Conservation (phyloP, 345 rosid species). For the Eucalyptus guilfoylei region DNA sequence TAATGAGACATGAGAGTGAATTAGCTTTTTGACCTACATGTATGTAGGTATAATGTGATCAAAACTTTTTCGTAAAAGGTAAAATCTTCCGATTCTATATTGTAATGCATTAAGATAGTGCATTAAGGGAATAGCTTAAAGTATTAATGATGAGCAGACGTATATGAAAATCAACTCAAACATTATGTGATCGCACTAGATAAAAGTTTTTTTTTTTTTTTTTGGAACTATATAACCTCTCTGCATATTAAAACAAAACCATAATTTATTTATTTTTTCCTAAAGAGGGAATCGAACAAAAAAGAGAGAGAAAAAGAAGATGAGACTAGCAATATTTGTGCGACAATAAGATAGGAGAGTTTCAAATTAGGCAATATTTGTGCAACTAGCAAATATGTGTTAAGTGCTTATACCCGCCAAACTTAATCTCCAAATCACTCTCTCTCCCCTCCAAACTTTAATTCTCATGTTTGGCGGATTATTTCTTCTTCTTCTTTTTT, state of each 20-base stretch:
- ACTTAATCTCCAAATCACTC: background rate
- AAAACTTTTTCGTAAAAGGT: background rate
- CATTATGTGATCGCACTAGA: background rate
- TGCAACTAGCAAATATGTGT: background rate
- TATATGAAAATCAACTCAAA: background rate
- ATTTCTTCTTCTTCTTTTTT: no score
- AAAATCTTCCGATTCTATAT: background rate
- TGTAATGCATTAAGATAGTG: background rate
- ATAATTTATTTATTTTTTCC: background rate
- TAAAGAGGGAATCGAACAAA: background rate
- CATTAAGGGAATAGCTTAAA: background rate
- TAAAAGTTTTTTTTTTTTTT: background rate
- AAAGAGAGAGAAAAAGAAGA: background rate
- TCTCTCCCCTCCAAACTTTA: background rate
- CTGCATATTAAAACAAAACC: background rate
- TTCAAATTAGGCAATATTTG: background rate
- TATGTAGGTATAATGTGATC: background rate
- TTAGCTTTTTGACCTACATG: background rate
- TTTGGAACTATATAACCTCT: background rate
- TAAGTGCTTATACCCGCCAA: background rate
- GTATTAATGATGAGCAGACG: background rate
- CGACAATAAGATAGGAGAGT: background rate
- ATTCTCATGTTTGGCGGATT: background rate
- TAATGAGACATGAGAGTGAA: background rate
- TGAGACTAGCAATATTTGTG: background rate